A percentile compares a stretch with the other conserved stretches of the same genome.
Evolutionary conservation across 1,284 basidiomycete species (phyloP).

Genomic region (Ceratobasidium sp.): DNA sequence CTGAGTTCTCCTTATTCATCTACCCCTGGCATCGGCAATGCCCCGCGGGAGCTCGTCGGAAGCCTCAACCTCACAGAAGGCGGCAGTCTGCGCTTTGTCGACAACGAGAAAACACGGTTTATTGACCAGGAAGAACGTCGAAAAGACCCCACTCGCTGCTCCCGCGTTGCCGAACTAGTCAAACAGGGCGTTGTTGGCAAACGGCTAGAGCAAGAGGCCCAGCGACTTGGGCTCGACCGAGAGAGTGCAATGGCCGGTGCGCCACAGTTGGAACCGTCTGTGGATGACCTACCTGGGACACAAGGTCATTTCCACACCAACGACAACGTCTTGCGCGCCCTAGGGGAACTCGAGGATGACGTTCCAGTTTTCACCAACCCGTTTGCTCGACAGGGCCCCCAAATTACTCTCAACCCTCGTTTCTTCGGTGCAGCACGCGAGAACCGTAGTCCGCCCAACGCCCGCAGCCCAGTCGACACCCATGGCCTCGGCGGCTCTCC

Average conservation of each 20-base stretch:
- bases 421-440: not conserved
- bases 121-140: constrained; percentile 37
- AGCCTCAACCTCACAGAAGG: constrained; percentile 12
- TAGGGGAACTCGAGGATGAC: not conserved
- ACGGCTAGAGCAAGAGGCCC: constrained; percentile 29
- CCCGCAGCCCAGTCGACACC: not conserved
- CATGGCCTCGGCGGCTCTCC: not conserved
- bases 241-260: constrained; percentile 18
- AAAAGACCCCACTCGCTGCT: constrained; percentile 34
- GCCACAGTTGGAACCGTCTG: constrained; percentile 8
- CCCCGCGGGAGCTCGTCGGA: constrained; percentile 16
- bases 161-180: constrained; percentile 31
- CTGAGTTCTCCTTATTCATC: constrained; percentile 17
- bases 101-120: constrained; percentile 11
- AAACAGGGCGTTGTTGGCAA: constrained; percentile 26
- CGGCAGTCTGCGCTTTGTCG: constrained; percentile 1
- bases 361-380: constrained; percentile 24
- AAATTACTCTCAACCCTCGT: not conserved
- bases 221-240: constrained; percentile 35
- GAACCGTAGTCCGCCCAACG: not conserved
- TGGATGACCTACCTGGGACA: not conserved
- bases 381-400: not conserved
- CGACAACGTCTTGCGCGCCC: constrained; percentile 21
- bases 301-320: constrained; percentile 36
- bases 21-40: constrained; percentile 20